Conservation (phyloP, 2,329 filamentous ascomycete species). For the Purpureocillium lavendulum region DNA sequence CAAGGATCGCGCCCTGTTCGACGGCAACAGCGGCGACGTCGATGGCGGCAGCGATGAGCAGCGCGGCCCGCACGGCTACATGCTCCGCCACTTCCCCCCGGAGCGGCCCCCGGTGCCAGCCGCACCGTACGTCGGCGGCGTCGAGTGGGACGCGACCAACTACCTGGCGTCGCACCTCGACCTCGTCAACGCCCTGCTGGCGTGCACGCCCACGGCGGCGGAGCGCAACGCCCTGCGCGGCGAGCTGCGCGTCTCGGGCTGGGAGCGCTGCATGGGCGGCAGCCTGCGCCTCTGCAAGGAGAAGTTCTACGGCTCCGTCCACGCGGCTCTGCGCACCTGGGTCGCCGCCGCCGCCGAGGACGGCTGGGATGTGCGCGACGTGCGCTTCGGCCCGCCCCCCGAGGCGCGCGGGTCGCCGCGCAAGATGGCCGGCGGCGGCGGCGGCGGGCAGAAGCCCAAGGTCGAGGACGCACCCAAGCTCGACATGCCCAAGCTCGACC, state of each 20-base stretch:
- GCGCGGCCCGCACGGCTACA: conserved; percentile 44
- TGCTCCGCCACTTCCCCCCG: conserved; percentile 68
- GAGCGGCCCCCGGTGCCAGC: conserved; percentile 86
- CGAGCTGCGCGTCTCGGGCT: conserved; percentile 74
- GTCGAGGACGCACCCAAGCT: conserved; percentile 51
- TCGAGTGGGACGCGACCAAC: conserved; percentile 98
- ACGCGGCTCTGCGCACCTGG: conserved; percentile 84
- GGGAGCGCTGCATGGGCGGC: conserved; percentile 81
- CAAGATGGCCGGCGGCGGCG: conserved; percentile 14
- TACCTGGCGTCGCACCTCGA: conserved; percentile 91
- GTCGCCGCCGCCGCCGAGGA: conserved; percentile 81
- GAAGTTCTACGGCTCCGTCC: conserved; percentile 91
- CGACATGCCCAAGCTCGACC: conserved; percentile 50
- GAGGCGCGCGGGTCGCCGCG: conserved; percentile 21
- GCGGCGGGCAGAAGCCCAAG: conserved; percentile 32
- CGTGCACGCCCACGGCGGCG: conserved; percentile 60
- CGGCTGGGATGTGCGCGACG: conserved; percentile 75
- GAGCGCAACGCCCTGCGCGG: conserved; percentile 73
- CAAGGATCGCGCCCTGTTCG: conserved; percentile 10
- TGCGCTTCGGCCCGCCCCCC: conserved; percentile 60
- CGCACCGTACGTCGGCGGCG: conserved; percentile 90
- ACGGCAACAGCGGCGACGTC: too few species aligned
- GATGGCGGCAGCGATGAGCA: conserved; percentile 18
- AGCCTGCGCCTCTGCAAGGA: conserved; percentile 89
- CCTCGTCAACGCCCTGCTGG: conserved; percentile 82